These are phyloP conservation scores for Nasturtium officinale DNA, from an alignment of 345 rosid genomes.

Conservation along the genomic window DNA sequence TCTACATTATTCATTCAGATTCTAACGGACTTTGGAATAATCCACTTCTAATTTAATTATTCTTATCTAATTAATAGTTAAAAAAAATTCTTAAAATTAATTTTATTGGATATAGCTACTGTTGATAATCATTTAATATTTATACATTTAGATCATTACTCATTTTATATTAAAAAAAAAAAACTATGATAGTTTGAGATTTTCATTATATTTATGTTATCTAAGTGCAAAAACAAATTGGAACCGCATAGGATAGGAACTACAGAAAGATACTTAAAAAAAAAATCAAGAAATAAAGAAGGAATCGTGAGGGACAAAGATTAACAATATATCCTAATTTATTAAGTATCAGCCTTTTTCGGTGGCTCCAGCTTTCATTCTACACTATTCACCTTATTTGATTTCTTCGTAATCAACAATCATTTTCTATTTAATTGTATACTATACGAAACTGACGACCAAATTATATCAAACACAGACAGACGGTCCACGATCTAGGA, in stretches of 20 bases:
- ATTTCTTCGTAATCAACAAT: slow-evolving; percentile 13
- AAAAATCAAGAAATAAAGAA: not conserved
- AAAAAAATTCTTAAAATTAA: not conserved
- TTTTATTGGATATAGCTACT: not conserved
- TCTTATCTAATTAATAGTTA: not conserved
- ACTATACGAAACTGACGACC: not conserved
- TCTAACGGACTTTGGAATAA: not conserved
- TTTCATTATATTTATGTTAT: not conserved
- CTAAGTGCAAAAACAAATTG: not conserved
- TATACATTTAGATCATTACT: not conserved
- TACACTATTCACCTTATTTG: slow-evolving; percentile 14
- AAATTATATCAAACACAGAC: slow-evolving; percentile 10
- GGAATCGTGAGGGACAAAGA: slow-evolving; percentile 32
- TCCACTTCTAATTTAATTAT: not conserved
- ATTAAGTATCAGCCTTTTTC: slow-evolving; percentile 11
- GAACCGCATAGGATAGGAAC: slow-evolving; percentile 13
- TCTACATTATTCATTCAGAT: not conserved
- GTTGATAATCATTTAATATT: not conserved
- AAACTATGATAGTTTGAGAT: not conserved
- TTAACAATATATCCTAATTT: slow-evolving; percentile 20
- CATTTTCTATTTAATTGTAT: not conserved
- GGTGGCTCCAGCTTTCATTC: slow-evolving; percentile 21
- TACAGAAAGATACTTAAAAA: not conserved
- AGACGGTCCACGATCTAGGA: slow-evolving; percentile 25
- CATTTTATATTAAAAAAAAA: too few species aligned